These are phyloP conservation scores for Phytopythium kandeliae DNA, from an alignment of 352 stramenopile species.

Conservation along the genomic window DNA sequence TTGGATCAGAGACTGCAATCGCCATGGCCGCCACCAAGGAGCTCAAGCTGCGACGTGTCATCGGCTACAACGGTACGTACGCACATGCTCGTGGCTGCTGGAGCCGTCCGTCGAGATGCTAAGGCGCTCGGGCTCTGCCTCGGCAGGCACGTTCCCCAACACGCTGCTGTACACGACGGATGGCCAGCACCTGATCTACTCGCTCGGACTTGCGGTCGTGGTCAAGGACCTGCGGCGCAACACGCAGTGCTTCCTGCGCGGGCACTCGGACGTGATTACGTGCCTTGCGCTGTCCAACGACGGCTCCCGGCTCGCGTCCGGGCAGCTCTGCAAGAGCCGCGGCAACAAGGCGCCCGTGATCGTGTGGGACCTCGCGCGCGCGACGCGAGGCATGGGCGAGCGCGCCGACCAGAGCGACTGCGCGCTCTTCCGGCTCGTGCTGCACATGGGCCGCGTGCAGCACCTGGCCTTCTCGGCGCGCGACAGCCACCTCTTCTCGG, in stretches of 20 bases:
- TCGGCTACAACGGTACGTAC: slow-evolving; percentile 79
- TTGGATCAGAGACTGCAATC: not conserved
- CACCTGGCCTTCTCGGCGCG: slow-evolving; percentile 87
- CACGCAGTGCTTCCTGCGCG: slow-evolving; percentile 87
- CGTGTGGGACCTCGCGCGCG: slow-evolving; percentile 91
- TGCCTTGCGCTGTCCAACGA: slow-evolving; percentile 91
- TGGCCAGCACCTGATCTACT: slow-evolving; percentile 82
- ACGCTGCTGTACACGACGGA: slow-evolving; percentile 79
- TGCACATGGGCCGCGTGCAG: slow-evolving; percentile 95
- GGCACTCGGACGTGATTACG: slow-evolving; percentile 91
- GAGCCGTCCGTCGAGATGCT: too few species aligned
- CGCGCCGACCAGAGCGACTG: slow-evolving; percentile 56
- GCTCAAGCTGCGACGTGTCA: slow-evolving; percentile 69
- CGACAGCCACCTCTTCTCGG: slow-evolving; percentile 87
- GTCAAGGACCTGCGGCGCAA: slow-evolving; percentile 75
- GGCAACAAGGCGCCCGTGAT: slow-evolving; percentile 94
- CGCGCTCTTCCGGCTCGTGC: slow-evolving; percentile 88
- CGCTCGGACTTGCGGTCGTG: slow-evolving; percentile 80
- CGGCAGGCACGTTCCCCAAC: slow-evolving; percentile 45
- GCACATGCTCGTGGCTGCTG: too few species aligned
- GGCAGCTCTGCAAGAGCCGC: slow-evolving; percentile 90
- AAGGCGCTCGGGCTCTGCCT: too few species aligned
- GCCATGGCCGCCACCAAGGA: slow-evolving; percentile 65
- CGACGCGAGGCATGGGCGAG: slow-evolving; percentile 61
- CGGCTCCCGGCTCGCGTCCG: slow-evolving; percentile 81